Evolutionary conservation across 257 asterid genomes (phyloP).

Genomic region (Catharanthus roseus): DNA sequence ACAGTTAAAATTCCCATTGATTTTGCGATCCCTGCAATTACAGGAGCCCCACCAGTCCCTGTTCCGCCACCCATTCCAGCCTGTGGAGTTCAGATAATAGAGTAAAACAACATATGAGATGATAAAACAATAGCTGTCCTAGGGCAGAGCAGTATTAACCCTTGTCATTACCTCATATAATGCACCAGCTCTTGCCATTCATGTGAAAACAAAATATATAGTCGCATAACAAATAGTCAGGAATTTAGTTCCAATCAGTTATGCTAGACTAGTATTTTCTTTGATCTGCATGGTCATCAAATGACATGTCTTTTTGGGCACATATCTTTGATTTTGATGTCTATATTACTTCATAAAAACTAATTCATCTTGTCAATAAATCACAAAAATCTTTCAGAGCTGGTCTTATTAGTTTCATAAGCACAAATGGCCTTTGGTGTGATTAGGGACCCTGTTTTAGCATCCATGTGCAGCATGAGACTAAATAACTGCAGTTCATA

Average conservation of each 20-base stretch:
- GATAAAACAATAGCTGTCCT: background rate
- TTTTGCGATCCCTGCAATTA: conserved; percentile 85
- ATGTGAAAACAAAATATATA: conserved; percentile 5
- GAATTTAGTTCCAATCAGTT: background rate
- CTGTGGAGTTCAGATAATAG: conserved; percentile 31
- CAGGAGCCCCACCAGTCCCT: conserved; percentile 96
- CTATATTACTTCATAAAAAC: background rate
- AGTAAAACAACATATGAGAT: conserved; percentile 1
- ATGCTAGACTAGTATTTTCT: background rate
- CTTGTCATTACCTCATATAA: background rate
- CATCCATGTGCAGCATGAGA: background rate
- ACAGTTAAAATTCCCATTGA: conserved; percentile 92
- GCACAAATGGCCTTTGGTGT: background rate
- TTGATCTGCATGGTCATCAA: background rate
- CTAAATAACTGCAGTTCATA: background rate
- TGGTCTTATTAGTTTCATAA: background rate
- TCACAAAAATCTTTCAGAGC: background rate
- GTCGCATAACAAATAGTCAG: background rate
- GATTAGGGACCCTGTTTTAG: background rate
- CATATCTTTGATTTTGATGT: background rate
- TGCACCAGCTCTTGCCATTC: background rate
- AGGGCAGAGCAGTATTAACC: background rate
- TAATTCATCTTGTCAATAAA: background rate
- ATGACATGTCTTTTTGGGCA: background rate
- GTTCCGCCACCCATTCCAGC: conserved; percentile 99